Evolutionary conservation across 805 yeast genomes (phyloP).

Genomic region (Candida gorgasii): DNA sequence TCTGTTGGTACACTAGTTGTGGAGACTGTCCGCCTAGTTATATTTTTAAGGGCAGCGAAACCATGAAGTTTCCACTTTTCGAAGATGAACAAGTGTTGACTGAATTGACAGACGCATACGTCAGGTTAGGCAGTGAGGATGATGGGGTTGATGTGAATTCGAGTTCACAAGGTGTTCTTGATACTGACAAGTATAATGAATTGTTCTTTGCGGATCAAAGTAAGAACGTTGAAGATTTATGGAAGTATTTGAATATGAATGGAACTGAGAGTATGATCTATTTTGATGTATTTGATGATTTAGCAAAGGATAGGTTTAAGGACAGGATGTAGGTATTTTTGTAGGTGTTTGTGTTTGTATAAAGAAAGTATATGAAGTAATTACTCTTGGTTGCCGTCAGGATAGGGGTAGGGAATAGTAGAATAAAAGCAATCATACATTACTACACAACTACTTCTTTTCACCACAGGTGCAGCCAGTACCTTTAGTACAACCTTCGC

Average conservation of each 20-base stretch:
- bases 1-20: not conserved
- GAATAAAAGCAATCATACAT: not conserved
- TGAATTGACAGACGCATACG: slow-evolving; percentile 1
- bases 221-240: slow-evolving; percentile 9
- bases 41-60: not conserved
- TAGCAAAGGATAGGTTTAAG: not conserved
- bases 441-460: slow-evolving; percentile 3
- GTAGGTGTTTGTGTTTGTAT: no score
- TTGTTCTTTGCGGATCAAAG: slow-evolving; percentile 1
- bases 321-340: no score
- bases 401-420: no score
- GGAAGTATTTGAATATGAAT: slow-evolving; percentile 5
- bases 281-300: not conserved
- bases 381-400: no score
- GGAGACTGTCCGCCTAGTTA: not conserved
- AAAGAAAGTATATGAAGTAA: no score
- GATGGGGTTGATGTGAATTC: not conserved
- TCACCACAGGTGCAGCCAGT: slow-evolving; percentile 16
- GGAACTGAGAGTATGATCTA: not conserved
- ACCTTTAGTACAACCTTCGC: slow-evolving; percentile 18
- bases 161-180: no score
- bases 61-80: slow-evolving; percentile 5
- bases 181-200: not conserved
- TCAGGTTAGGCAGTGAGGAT: not conserved
- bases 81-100: not conserved